phyloP scores from a whole-genome alignment of 2,329 filamentous ascomycete genomes.

The Camptophora hylomeconis region DNA sequence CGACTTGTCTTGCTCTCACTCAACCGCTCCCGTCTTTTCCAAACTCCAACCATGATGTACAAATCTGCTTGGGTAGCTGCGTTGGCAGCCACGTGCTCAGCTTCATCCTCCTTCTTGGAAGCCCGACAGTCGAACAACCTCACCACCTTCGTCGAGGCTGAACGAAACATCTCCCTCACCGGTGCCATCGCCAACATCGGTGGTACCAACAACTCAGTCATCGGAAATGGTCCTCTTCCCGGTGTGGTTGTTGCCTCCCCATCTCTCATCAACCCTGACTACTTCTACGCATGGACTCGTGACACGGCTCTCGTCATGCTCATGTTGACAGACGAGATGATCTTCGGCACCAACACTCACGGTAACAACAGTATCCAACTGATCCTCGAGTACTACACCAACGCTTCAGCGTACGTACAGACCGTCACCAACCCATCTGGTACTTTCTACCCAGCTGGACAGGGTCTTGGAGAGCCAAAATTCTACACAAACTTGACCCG shows the following conservation, averaged over 20 bases:
- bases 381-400: conserved; percentile 55
- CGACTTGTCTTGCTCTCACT: too few species aligned
- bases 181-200: conserved; percentile 45
- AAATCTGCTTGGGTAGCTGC: too few species aligned
- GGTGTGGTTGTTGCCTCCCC: conserved; percentile 46
- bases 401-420: conserved; percentile 51
- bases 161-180: conserved; percentile 39
- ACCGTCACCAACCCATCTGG: conserved; percentile 57
- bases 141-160: conserved; percentile 28
- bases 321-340: conserved; percentile 54
- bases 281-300: conserved; percentile 68
- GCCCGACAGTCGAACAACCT: conserved; percentile 10
- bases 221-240: conserved; percentile 35
- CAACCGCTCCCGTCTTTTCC: too few species aligned
- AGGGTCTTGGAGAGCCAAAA: conserved; percentile 60
- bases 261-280: conserved; percentile 41
- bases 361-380: conserved; percentile 47
- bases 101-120: conserved; percentile 2
- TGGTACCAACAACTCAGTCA: conserved; percentile 29
- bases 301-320: conserved; percentile 64
- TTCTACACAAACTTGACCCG: conserved; percentile 49
- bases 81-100: conserved; percentile 2
- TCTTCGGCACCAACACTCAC: conserved; percentile 41
- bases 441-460: conserved; percentile 32
- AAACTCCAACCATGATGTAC: too few species aligned